Evolutionary conservation across 208 protist species (phyloP).

Genomic region (Porcisia deanei): DNA sequence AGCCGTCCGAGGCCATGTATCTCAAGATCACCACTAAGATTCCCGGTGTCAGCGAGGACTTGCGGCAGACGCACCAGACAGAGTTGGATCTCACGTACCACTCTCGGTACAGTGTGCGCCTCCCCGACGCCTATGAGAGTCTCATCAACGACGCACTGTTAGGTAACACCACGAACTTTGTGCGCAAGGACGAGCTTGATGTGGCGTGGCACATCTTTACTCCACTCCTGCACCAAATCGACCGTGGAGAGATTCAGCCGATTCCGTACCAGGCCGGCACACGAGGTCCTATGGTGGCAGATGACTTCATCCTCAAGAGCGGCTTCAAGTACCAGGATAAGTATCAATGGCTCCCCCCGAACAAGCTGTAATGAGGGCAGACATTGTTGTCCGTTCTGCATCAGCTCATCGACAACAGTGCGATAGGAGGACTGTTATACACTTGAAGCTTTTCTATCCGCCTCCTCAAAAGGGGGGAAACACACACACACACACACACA

Average conservation of each 20-base stretch:
- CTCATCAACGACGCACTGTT: slow-evolving; percentile 87
- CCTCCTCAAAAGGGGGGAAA: background rate
- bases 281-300: slow-evolving; percentile 75
- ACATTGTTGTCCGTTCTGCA: background rate
- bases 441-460: background rate
- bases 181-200: slow-evolving; percentile 92
- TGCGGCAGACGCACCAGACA: slow-evolving; percentile 80
- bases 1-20: slow-evolving; percentile 94
- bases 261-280: slow-evolving; percentile 84
- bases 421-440: background rate
- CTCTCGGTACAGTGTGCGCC: slow-evolving; percentile 70
- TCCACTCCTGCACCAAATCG: slow-evolving; percentile 89
- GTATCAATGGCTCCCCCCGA: slow-evolving; percentile 55
- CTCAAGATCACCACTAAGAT: slow-evolving; percentile 90
- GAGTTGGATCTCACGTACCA: slow-evolving; percentile 92
- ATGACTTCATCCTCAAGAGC: slow-evolving; percentile 57
- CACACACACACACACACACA: too few species aligned
- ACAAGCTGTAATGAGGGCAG: slow-evolving; percentile 51
- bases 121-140: slow-evolving; percentile 93
- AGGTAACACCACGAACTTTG: slow-evolving; percentile 91
- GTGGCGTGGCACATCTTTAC: slow-evolving; percentile 93
- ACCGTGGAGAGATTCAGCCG: slow-evolving; percentile 58
- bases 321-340: slow-evolving; percentile 63
- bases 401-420: background rate
- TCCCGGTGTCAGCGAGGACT: slow-evolving; percentile 74